Conservation (phyloP, 805 yeast species). For the Blastobotrys robertii region DNA sequence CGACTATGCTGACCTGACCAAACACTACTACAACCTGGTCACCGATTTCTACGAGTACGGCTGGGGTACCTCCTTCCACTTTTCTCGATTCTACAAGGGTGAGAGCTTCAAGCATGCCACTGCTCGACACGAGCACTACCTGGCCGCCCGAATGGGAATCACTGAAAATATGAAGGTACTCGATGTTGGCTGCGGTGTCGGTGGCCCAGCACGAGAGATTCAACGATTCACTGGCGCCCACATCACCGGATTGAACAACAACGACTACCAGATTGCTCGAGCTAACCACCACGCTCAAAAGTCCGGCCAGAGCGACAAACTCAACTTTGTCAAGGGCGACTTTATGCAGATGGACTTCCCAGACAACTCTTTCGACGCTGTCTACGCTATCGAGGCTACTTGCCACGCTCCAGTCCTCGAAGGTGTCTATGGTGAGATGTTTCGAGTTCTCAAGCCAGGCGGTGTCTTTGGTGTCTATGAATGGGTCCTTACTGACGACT, state of each 20-base stretch:
- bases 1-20: constrained; percentile 85
- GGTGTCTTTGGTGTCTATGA: constrained; percentile 97
- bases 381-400: constrained; percentile 97
- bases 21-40: constrained; percentile 91
- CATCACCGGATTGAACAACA: constrained; percentile 88
- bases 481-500: constrained; percentile 96
- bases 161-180: constrained; percentile 74
- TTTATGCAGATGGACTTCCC: constrained; percentile 98
- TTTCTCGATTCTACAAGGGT: constrained; percentile 86
- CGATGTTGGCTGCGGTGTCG: constrained; percentile 99
- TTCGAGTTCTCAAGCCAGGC: constrained; percentile 93
- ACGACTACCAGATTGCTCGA: constrained; percentile 89
- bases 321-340: constrained; percentile 89
- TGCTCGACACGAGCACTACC: constrained; percentile 89
- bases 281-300: constrained; percentile 72
- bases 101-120: constrained; percentile 91
- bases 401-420: constrained; percentile 95
- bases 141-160: constrained; percentile 80
- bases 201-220: constrained; percentile 98
- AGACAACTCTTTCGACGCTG: constrained; percentile 85
- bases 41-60: constrained; percentile 99
- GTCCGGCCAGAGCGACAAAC: constrained; percentile 57
- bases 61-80: constrained; percentile 98
- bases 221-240: constrained; percentile 80
- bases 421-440: constrained; percentile 92